phyloP scores from a whole-genome alignment of 192 early-diverging fungal genomes.

The Cladochytrium replicatum region DNA sequence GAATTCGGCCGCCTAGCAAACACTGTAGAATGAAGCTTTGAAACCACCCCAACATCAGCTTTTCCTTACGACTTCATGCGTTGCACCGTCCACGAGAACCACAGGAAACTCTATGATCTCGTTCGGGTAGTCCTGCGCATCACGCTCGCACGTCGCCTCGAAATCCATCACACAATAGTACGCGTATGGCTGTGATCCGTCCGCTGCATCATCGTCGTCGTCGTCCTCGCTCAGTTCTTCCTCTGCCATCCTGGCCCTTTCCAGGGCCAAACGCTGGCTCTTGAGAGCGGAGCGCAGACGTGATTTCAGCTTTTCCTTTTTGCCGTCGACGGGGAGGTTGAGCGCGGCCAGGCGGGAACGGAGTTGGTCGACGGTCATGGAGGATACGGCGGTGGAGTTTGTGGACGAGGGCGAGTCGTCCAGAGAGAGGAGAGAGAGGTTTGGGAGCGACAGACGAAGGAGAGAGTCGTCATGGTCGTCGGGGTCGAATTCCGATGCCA shows the following conservation, averaged over 20 bases:
- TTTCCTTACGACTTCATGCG: conserved; percentile 43
- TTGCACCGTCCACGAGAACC: conserved; percentile 53
- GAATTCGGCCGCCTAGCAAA: conserved; percentile 54
- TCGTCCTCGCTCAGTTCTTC: background rate
- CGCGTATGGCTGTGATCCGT: conserved; percentile 36
- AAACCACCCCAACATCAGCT: background rate
- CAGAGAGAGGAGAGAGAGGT: no score
- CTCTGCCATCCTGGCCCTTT: background rate
- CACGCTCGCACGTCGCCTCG: conserved; percentile 68
- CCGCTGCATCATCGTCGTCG: background rate
- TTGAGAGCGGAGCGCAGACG: conserved; percentile 32
- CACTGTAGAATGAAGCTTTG: conserved; percentile 4
- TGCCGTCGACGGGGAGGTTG: conserved; percentile 34
- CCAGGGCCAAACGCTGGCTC: background rate
- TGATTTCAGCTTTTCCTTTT: conserved; percentile 30
- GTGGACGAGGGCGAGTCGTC: no score
- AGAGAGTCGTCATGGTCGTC: no score
- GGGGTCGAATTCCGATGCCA: no score
- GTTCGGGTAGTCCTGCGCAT: conserved; percentile 45
- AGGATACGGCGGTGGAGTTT: no score
- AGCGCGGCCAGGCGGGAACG: conserved; percentile 27
- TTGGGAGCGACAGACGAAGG: no score
- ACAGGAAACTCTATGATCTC: conserved; percentile 87
- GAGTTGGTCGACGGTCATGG: conserved; percentile 28
- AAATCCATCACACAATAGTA: conserved; percentile 71